Evolutionary conservation across 768 basidiomycete genomes (phyloP).

Genomic region (Kockovaella imperatae): DNA sequence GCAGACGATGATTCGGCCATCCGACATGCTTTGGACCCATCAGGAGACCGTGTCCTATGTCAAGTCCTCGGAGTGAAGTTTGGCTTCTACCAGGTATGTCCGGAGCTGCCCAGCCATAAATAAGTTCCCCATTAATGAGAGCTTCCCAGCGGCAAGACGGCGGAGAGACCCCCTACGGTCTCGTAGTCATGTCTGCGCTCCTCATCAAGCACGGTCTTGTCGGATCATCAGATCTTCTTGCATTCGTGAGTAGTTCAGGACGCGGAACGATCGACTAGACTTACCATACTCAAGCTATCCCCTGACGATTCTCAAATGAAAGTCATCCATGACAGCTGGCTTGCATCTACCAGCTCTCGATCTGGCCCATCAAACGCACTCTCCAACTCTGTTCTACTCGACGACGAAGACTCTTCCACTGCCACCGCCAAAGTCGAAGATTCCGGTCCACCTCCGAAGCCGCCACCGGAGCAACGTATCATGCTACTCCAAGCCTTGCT

Average conservation of each 20-base stretch:
- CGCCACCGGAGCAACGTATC: slow-evolving; percentile 60
- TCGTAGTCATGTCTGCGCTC: slow-evolving; percentile 76
- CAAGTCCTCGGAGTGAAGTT: slow-evolving; percentile 99
- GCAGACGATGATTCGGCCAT: slow-evolving; percentile 25
- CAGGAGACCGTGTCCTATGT: slow-evolving; percentile 45
- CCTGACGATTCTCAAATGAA: slow-evolving; percentile 74
- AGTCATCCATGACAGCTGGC: slow-evolving; percentile 58
- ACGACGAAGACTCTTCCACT: slow-evolving; percentile 48
- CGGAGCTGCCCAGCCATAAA: neutral
- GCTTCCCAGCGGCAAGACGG: slow-evolving; percentile 52
- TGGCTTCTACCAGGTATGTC: slow-evolving; percentile 70
- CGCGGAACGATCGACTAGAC: neutral
- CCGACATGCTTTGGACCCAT: slow-evolving; percentile 38
- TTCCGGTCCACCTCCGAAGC: slow-evolving; percentile 44
- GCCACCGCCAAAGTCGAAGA: slow-evolving; percentile 45
- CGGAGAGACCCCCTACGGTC: slow-evolving; percentile 60
- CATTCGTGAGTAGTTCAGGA: slow-evolving; percentile 57
- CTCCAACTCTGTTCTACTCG: slow-evolving; percentile 48
- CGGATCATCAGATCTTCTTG: slow-evolving; percentile 76
- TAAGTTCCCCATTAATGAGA: slow-evolving; percentile 6
- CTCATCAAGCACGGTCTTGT: slow-evolving; percentile 86
- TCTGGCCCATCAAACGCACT: slow-evolving; percentile 29
- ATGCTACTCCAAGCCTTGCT: slow-evolving; percentile 72
- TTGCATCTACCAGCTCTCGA: slow-evolving; percentile 30
- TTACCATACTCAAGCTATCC: slow-evolving; percentile 51